Conservation (phyloP, 192 early-diverging fungal genomes). For the Entomortierella lignicola region DNA sequence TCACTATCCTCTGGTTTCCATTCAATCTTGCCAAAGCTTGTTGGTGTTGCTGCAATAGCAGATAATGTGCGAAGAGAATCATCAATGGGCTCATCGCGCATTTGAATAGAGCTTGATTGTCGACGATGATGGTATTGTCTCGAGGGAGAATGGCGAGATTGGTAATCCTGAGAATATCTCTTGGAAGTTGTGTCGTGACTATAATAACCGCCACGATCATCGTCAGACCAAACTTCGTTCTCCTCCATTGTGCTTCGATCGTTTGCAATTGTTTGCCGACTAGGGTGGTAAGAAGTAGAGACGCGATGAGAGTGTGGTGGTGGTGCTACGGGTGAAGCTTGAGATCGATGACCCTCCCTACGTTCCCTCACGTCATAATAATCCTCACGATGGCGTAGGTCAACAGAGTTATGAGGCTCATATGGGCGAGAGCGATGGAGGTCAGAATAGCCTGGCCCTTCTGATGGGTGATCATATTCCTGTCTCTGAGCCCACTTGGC, state of each 20-base stretch:
- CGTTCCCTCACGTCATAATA: conserved; percentile 1
- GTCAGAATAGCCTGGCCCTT: conserved; percentile 6
- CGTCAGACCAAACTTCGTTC: conserved; percentile 40
- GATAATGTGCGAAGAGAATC: conserved; percentile 9
- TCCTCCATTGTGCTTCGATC: conserved; percentile 7
- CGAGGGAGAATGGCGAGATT: neutral
- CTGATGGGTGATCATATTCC: neutral
- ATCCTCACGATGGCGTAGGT: neutral
- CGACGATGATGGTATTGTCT: conserved; percentile 22
- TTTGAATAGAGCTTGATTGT: conserved; percentile 12
- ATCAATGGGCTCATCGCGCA: neutral
- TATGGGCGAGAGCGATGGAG: neutral
- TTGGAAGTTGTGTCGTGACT: neutral
- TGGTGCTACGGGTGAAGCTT: neutral
- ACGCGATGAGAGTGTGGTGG: neutral
- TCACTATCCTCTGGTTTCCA: conserved; percentile 55
- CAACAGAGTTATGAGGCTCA: neutral
- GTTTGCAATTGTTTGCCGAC: neutral
- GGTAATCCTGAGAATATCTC: conserved; percentile 9
- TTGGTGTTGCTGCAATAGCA: conserved; percentile 41
- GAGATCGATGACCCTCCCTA: neutral
- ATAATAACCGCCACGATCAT: conserved; percentile 1
- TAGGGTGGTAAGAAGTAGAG: conserved; percentile 2
- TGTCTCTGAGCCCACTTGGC: neutral
- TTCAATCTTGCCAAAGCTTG: conserved; percentile 51